Base-by-base conservation (phyloP, 345 rosid genomes). In the Lepidium africanum region DNA sequence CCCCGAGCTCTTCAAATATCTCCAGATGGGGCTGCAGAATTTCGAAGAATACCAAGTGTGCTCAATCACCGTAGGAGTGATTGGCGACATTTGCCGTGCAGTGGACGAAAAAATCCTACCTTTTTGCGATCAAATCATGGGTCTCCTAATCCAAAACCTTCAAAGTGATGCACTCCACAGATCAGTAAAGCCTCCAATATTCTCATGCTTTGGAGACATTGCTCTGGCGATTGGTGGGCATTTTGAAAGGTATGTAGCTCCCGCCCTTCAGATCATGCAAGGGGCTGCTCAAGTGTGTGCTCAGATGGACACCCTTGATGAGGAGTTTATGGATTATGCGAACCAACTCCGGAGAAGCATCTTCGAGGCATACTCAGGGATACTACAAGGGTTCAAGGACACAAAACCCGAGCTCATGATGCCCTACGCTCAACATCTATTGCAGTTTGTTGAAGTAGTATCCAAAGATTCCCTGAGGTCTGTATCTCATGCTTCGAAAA, bases 1-100 rank as follows among this genome's bases (percentile, higher is more conserved):
- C 89, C 71, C 85, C 1, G 92, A 87, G 76, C 80, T 93, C 53
- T 87, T 76, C 78, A 87, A 88, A 74, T 87, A 87, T 66, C 72
- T 93, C 59, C 90, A 93, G 80, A 87, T 86, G 86, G 97, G 98
- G 5, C 76, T 94, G 72, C 95, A 89, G 82, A 94, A 91, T 69
- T 90, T 81, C 57, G 92, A 85, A 78, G 97, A 93, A 69, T 94
- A 86, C 77, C 95, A 87, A 80, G 99, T 94, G 36, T 94, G 99
- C 77, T 78, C 92, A 7, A 86, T 91, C 71, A 88, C 97, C 1
- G 86, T 88, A 42, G 98, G 97, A 55, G 97, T 94, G 21, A 82
- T 91, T 15, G 95, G 97, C 68, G 99, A 94, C 69, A 83, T 94
- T 42, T 86, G 89, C 46, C 90, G 99, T 53, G 99, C 97, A 11